These are phyloP conservation scores for Chalaropsis ovoidea DNA, from an alignment of 2,329 filamentous ascomycete species.

Conservation along the genomic window DNA sequence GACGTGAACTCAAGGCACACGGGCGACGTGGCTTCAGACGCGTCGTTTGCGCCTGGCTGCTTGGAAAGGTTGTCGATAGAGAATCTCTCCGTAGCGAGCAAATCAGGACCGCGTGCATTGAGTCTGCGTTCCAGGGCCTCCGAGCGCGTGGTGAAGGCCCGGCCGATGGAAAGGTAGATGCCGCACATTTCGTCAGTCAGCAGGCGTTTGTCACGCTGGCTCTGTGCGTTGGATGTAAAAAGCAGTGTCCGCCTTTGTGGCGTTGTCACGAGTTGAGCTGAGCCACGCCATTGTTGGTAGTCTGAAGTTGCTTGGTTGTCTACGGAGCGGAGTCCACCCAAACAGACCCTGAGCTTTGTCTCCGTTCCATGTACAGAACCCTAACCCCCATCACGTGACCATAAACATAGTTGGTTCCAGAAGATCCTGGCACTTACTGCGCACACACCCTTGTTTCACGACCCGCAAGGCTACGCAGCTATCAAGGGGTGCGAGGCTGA, in stretches of 20 bases:
- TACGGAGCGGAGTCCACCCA: background rate
- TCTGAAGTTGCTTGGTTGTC: background rate
- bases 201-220: background rate
- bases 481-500: background rate
- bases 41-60: background rate
- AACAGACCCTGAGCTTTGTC: background rate
- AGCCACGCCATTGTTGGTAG: background rate
- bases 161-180: slow-evolving; percentile 22
- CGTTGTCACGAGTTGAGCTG: background rate
- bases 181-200: slow-evolving; percentile 24
- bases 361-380: background rate
- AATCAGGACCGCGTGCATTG: background rate
- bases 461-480: background rate
- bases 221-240: background rate
- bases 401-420: background rate
- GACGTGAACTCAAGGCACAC: background rate
- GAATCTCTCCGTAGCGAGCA: background rate
- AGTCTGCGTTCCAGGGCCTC: slow-evolving; percentile 8
- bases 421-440: background rate
- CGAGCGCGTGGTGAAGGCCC: slow-evolving; percentile 13
- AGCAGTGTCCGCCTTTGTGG: background rate
- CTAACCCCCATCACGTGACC: background rate
- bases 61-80: background rate
- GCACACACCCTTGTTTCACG: background rate
- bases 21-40: background rate